Conservation (phyloP, 192 early-diverging fungal species). For the Backusella luteola region DNA sequence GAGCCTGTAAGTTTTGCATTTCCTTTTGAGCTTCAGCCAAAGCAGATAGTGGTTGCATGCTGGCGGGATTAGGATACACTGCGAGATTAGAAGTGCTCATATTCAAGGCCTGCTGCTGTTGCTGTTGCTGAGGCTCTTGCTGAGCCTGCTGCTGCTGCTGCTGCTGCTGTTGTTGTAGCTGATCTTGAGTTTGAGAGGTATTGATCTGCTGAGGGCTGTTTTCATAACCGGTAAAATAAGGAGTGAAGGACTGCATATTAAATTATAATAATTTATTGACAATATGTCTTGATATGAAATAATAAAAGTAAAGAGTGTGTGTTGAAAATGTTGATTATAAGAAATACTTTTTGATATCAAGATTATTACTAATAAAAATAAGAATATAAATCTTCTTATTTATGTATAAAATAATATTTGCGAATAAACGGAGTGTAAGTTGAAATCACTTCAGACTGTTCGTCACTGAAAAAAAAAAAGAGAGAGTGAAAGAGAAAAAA, state of each 20-base stretch:
- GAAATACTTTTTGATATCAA: too few relatives aligned
- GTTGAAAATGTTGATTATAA: too few relatives aligned
- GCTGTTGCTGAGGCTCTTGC: slow-evolving; percentile 16
- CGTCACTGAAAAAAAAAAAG: neutral
- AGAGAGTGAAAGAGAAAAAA: neutral
- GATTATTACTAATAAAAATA: too few relatives aligned
- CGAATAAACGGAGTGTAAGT: neutral
- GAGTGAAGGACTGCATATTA: neutral
- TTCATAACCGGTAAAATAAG: slow-evolving; percentile 27
- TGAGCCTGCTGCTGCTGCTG: slow-evolving; percentile 19
- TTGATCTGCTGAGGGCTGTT: neutral
- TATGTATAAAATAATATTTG: neutral
- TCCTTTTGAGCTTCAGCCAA: slow-evolving; percentile 28
- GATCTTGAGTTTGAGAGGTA: slow-evolving; percentile 24
- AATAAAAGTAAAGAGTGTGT: too few relatives aligned
- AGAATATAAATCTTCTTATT: too few relatives aligned
- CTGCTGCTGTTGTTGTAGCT: slow-evolving; percentile 26
- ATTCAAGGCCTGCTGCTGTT: slow-evolving; percentile 19
- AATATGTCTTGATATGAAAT: too few relatives aligned
- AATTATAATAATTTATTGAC: neutral
- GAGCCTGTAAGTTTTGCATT: slow-evolving; percentile 15
- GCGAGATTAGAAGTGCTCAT: slow-evolving; percentile 30
- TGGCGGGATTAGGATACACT: slow-evolving; percentile 33
- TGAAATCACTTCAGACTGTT: neutral
- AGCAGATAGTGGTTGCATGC: slow-evolving; percentile 35